These are phyloP conservation scores for Daldinia loculata DNA, from an alignment of 495 filamentous ascomycete species.

Conservation along the genomic window DNA sequence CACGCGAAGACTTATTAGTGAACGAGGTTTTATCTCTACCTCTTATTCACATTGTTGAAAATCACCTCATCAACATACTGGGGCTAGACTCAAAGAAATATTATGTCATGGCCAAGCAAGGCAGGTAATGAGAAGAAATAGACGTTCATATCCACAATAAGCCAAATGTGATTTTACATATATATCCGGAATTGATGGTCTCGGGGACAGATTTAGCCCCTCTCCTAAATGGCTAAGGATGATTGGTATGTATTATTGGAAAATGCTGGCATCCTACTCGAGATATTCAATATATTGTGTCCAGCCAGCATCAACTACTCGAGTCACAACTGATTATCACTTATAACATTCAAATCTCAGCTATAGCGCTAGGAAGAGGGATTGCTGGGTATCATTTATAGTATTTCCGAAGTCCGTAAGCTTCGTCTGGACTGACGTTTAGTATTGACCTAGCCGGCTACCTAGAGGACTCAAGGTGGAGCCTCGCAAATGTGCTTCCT, in stretches of 20 bases:
- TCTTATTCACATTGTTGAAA: not conserved
- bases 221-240: too few species aligned
- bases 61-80: not conserved
- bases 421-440: slow-evolving; percentile 29
- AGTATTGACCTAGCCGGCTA: slow-evolving; percentile 33
- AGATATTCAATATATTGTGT: too few species aligned
- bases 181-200: too few species aligned
- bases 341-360: not conserved
- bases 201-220: too few species aligned
- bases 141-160: too few species aligned
- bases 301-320: not conserved
- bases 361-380: not conserved
- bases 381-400: slow-evolving; percentile 46
- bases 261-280: too few species aligned
- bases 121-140: too few species aligned
- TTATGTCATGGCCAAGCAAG: not conserved
- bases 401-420: slow-evolving; percentile 31
- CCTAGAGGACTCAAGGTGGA: slow-evolving; percentile 19
- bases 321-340: not conserved
- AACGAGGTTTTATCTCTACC: not conserved
- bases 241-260: too few species aligned
- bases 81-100: not conserved
- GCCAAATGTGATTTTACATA: too few species aligned
- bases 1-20: not conserved
- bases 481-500: slow-evolving; percentile 13